Percentiles rank a stretch among this genome's conserved stretches.
phyloP scores from a whole-genome alignment of 2,329 filamentous ascomycete species.

The Fusarium odoratissimum region DNA sequence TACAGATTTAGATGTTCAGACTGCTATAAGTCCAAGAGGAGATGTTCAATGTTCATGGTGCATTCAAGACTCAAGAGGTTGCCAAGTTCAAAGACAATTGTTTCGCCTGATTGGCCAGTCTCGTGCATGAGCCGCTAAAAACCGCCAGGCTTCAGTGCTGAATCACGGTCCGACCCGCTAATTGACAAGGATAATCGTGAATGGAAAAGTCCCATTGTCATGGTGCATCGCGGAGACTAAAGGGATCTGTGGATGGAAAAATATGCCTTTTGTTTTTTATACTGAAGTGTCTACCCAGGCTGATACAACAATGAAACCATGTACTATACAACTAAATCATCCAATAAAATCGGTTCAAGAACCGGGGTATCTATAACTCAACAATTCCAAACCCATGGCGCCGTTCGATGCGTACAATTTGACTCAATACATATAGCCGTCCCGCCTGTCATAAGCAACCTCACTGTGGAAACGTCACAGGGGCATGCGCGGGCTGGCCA shows the following conservation, averaged over 20 bases:
- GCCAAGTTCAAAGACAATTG: background rate
- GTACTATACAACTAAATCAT: constrained; percentile 28
- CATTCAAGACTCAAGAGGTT: background rate
- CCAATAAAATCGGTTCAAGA: constrained; percentile 18
- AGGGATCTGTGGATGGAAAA: background rate
- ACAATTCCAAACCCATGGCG: constrained; percentile 36
- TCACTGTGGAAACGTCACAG: constrained; percentile 41
- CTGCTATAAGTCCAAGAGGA: background rate
- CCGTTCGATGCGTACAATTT: constrained; percentile 38
- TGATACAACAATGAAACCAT: constrained; percentile 4
- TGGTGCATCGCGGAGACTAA: background rate
- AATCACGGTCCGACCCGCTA: constrained; percentile 18
- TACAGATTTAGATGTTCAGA: background rate
- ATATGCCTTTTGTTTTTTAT: background rate
- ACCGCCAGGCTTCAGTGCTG: constrained; percentile 37
- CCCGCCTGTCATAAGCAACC: background rate
- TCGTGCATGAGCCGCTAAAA: constrained; percentile 21
- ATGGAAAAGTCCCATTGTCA: background rate
- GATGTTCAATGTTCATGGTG: constrained; percentile 6
- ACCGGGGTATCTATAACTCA: constrained; percentile 46
- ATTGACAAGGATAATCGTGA: background rate
- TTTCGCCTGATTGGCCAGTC: constrained; percentile 19
- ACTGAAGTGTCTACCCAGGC: background rate
- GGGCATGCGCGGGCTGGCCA: constrained; percentile 41
- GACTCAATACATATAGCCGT: constrained; percentile 11